Conservation (phyloP, 176 grass and related monocot species). For the Triticum urartu region DNA sequence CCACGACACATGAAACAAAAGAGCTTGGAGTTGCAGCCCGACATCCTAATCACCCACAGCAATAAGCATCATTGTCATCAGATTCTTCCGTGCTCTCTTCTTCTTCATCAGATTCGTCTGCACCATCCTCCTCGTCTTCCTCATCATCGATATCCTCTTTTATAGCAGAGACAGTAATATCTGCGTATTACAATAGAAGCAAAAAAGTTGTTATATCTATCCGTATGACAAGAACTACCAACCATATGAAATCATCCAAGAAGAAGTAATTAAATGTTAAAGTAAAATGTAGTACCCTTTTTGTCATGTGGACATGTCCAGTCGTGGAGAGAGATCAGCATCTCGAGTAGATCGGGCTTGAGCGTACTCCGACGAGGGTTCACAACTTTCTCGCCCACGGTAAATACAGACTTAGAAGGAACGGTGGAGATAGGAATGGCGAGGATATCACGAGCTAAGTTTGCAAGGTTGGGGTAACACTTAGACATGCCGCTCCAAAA, state of each 20-base stretch:
- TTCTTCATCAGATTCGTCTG: background rate
- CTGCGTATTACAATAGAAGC: background rate
- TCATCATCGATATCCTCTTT: background rate
- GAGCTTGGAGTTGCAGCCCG: background rate
- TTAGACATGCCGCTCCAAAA: constrained; percentile 31
- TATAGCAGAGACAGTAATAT: background rate
- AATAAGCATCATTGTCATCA: background rate
- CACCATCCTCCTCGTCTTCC: background rate
- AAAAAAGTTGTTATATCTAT: background rate
- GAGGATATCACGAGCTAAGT: constrained; percentile 34
- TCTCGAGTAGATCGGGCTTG: constrained; percentile 12
- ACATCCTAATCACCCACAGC: background rate
- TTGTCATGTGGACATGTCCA: constrained; percentile 34
- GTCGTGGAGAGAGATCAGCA: constrained; percentile 24
- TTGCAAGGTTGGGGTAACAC: constrained; percentile 27
- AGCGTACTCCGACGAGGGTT: background rate
- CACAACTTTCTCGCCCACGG: background rate
- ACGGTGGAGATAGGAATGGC: constrained; percentile 18
- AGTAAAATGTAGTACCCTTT: background rate
- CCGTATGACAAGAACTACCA: background rate
- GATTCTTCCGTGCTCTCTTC: background rate
- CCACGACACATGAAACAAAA: background rate
- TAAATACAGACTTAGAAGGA: constrained; percentile 25
- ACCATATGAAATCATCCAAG: background rate
- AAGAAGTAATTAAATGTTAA: background rate